A percentile compares a stretch with the other conserved stretches of the same genome.
phyloP scores from a whole-genome alignment of 1,284 basidiomycete species.

The Fomitiporia mediterranea region DNA sequence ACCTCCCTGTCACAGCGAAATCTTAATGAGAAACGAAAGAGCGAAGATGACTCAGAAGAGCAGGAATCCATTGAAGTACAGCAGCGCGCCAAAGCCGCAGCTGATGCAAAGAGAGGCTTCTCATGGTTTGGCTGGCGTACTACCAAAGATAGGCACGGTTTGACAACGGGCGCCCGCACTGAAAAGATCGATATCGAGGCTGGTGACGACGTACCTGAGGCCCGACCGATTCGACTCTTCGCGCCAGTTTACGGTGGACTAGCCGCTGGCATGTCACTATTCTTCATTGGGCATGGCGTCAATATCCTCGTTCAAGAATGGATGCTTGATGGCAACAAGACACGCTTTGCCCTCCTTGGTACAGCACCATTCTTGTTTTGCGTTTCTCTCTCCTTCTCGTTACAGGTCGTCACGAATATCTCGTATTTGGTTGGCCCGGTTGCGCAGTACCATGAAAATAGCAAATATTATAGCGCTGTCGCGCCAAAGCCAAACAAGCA shows the following conservation, averaged over 20 bases:
- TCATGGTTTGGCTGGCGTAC: slow-evolving; percentile 21
- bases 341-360: slow-evolving; percentile 59
- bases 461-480: slow-evolving; percentile 64
- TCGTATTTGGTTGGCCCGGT: slow-evolving; percentile 68
- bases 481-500: slow-evolving; percentile 54
- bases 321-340: slow-evolving; percentile 58
- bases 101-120: slow-evolving; percentile 14
- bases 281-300: slow-evolving; percentile 60
- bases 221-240: slow-evolving; percentile 64
- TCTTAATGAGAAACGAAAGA: slow-evolving; percentile 1
- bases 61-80: neutral
- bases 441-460: slow-evolving; percentile 71
- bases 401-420: slow-evolving; percentile 58
- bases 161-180: slow-evolving; percentile 33
- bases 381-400: slow-evolving; percentile 64
- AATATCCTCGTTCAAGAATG: slow-evolving; percentile 58
- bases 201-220: slow-evolving; percentile 34
- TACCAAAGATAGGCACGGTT: slow-evolving; percentile 13
- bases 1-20: neutral
- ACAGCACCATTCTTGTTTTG: slow-evolving; percentile 69
- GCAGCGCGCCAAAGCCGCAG: neutral
- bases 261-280: slow-evolving; percentile 57
- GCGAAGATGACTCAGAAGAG: slow-evolving; percentile 1
- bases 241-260: slow-evolving; percentile 77
- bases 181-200: slow-evolving; percentile 47